Base-by-base conservation (phyloP, 2,329 filamentous ascomycete species). In the Phaeosphaeriaceae sp. region DNA sequence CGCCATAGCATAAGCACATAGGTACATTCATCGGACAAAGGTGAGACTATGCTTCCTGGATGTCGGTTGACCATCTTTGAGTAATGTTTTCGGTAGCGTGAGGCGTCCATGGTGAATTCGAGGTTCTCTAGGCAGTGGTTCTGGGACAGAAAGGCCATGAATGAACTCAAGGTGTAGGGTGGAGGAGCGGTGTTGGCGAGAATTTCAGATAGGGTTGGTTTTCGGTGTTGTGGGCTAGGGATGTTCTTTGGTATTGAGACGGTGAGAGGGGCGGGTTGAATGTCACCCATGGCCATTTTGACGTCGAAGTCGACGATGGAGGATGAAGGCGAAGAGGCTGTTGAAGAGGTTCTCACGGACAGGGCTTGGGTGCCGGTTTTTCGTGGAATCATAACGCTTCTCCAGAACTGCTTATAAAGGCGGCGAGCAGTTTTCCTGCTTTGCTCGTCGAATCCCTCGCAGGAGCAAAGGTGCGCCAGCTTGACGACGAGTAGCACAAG, bases 51-150 rank as follows among this genome's bases (percentile, higher is more conserved):
- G 38, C 77, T 77, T 3, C 73, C 67, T 66, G 78, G 48, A 63
- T 72, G 64, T 71, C 77, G 71, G 46, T 84, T 83, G 49, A 84
- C 76, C 65, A 84, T 79, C 48, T 83, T 79, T 44, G 81, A 76
- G 70, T 86, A 88, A 63, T 85, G 81, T 63, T 87, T 84, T 43
- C 85, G 83, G 71, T 97, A 99, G 52, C 91, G 84, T 49, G 92
- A 89, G 17, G 93, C 89, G 71, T 97, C 94, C 81, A 97, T 88
- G 33, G 92, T 96, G 73, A 99, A 99, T 70, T 97, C 94, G 32
- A 99, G 80, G 1, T 92, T 97, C 74, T 99, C 94, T 58, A 97
- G 79, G 70, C 94, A 99, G 75, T 97, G 93, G 67, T 97, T 97
- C 68, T 96, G 92, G 1, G 93, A 97, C 3, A 97, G 82, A 67